These are phyloP conservation scores for Boeremia exigua DNA, from an alignment of 2,329 filamentous ascomycete species.

Conservation along the genomic window DNA sequence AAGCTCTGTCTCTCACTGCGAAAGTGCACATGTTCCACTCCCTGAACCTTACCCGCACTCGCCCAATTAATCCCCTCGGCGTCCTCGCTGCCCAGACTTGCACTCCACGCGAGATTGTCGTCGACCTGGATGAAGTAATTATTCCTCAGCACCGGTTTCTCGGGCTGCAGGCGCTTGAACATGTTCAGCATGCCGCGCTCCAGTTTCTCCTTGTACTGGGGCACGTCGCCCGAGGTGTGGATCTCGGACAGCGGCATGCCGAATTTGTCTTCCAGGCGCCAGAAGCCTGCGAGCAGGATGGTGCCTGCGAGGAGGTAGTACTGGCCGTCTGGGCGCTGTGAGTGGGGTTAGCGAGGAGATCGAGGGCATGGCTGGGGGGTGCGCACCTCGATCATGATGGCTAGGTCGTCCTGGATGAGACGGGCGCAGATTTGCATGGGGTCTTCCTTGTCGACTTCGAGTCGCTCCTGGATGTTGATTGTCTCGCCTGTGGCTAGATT, in stretches of 20 bases:
- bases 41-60: slow-evolving; percentile 71
- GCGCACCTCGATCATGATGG: slow-evolving; percentile 71
- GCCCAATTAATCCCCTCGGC: slow-evolving; percentile 55
- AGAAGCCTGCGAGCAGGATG: slow-evolving; percentile 81
- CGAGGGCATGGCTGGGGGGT: background rate
- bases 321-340: slow-evolving; percentile 70
- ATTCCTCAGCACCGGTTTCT: slow-evolving; percentile 71
- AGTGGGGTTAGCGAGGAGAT: background rate
- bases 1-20: slow-evolving; percentile 77
- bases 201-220: slow-evolving; percentile 72
- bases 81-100: slow-evolving; percentile 78
- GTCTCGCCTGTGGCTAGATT: slow-evolving; percentile 75
- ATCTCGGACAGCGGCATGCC: slow-evolving; percentile 81
- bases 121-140: slow-evolving; percentile 93
- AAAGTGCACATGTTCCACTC: slow-evolving; percentile 77
- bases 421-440: slow-evolving; percentile 78
- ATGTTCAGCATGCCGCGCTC: slow-evolving; percentile 83
- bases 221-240: slow-evolving; percentile 78
- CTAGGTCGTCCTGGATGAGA: slow-evolving; percentile 80
- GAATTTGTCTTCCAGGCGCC: slow-evolving; percentile 80
- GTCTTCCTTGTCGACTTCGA: slow-evolving; percentile 65
- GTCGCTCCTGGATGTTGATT: slow-evolving; percentile 69
- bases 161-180: slow-evolving; percentile 73
- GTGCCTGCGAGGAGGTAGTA: slow-evolving; percentile 81
- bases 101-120: slow-evolving; percentile 75